Base-by-base conservation (phyloP, 2,329 filamentous ascomycete species). In the Monascus ruber region DNA sequence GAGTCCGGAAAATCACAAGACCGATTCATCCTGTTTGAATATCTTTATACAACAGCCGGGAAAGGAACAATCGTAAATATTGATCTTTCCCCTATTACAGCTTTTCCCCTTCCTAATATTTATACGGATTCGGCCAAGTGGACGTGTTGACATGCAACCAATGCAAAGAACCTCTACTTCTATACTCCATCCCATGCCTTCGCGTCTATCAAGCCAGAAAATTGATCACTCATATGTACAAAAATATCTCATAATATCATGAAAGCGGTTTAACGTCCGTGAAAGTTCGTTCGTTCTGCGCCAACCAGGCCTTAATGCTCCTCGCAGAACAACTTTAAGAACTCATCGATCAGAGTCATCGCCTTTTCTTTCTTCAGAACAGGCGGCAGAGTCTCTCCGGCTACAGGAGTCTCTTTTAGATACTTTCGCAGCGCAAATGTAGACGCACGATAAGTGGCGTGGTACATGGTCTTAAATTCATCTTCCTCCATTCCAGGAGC, bases 381-480 rank as follows among this genome's bases (percentile, higher is more conserved):
- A 8, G 52, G 40, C 7, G 54, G 46, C 7, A 33, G 33, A 7
- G 17, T 37, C 10, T 26, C 35, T 27, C 39, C 42, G 17, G 33
- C 26, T 6, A 32, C 31, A 11, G 35, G 37, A 4, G 42, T 29
- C 11, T 52, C 47, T 38, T 56, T 65, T 35, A 66, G 39, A 38
- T 62, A 65, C 38, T 53, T 59, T 10, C 63, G 56, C n/a, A 66
- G 45, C 17, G 63, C 63, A 53, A 66, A 66, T 5, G 54, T 60
- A 4, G 63, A 58, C 26, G 63, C 62, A 34, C 62, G 61, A 43
- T 66, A 66, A 4, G 62, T 65, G 8, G 62, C 61, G 42, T 66
- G 63, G 38, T 66, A 66, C 60, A 66, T 64, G 10, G 55, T 43
- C 36, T 64, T 66, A 39, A 66, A 66, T 8, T 64, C 62, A 32